Conservation (phyloP, 2,329 filamentous ascomycete species). For the Furcasterigmium sp. region DNA sequence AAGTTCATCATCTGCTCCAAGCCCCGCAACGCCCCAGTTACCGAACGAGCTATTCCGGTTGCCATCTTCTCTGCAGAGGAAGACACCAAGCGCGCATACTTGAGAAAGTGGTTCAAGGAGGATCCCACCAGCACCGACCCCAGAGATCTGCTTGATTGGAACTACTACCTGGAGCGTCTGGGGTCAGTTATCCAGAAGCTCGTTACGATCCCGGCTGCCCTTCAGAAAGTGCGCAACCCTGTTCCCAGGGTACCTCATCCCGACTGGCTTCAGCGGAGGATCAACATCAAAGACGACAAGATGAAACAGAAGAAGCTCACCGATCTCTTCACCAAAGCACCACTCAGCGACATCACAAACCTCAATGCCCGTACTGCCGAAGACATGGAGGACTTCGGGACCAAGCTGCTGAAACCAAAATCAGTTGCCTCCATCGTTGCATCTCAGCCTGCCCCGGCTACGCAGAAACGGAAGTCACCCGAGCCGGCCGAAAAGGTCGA, state of each 20-base stretch:
- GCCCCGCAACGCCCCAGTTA: conserved; percentile 85
- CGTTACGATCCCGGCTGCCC: conserved; percentile 93
- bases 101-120: conserved; percentile 94
- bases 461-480: conserved; percentile 69
- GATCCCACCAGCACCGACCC: conserved; percentile 90
- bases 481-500: conserved; percentile 64
- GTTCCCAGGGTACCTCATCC: conserved; percentile 91
- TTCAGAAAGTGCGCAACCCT: conserved; percentile 92
- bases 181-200: conserved; percentile 98
- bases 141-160: conserved; percentile 86
- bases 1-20: conserved; percentile 96
- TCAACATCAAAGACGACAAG: conserved; percentile 92
- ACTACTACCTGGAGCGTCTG: conserved; percentile 93
- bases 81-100: conserved; percentile 77
- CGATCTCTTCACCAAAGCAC: conserved; percentile 74
- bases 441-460: conserved; percentile 47
- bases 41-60: conserved; percentile 88
- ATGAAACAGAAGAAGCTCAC: conserved; percentile 99
- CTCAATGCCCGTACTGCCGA: conserved; percentile 46
- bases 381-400: conserved; percentile 80
- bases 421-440: conserved; percentile 48
- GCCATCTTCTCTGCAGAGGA: conserved; percentile 96
- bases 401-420: conserved; percentile 61
- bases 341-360: conserved; percentile 70
- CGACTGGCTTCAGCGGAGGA: conserved; percentile 91